phyloP scores from a whole-genome alignment of 441 rosid genomes.

The Aquilaria agallochum region DNA sequence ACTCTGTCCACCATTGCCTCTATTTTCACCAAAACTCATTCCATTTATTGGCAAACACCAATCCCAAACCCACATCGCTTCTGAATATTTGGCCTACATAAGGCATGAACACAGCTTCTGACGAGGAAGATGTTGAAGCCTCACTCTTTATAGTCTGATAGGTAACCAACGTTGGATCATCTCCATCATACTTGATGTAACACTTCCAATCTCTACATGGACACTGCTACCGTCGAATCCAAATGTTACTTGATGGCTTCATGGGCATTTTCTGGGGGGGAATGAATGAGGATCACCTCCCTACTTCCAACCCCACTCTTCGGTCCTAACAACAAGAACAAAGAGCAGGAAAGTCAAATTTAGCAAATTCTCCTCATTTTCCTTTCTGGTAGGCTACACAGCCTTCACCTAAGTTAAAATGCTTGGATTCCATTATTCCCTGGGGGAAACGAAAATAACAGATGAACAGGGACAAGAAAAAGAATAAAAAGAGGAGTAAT shows the following conservation, averaged over 20 bases:
- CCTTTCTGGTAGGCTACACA: too few species aligned
- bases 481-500: too few species aligned
- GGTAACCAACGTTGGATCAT: conserved; percentile 42
- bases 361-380: too few species aligned
- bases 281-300: neutral
- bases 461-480: too few species aligned
- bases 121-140: conserved; percentile 37
- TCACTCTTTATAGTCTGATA: conserved; percentile 50
- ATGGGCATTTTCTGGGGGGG: conserved; percentile 26
- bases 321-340: too few species aligned
- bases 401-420: too few species aligned
- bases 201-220: conserved; percentile 98
- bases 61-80: conserved; percentile 32
- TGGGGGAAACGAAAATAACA: too few species aligned
- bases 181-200: conserved; percentile 58
- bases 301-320: conserved; percentile 11
- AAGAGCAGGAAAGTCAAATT: too few species aligned
- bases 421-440: too few species aligned
- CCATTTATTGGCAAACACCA: too few species aligned
- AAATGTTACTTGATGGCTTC: conserved; percentile 59
- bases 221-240: conserved; percentile 86
- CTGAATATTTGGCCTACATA: conserved; percentile 83
- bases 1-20: too few species aligned
- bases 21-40: too few species aligned
- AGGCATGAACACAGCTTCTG: conserved; percentile 56